Base-by-base conservation (phyloP, 2,329 filamentous ascomycete species). In the Microsporum canis region DNA sequence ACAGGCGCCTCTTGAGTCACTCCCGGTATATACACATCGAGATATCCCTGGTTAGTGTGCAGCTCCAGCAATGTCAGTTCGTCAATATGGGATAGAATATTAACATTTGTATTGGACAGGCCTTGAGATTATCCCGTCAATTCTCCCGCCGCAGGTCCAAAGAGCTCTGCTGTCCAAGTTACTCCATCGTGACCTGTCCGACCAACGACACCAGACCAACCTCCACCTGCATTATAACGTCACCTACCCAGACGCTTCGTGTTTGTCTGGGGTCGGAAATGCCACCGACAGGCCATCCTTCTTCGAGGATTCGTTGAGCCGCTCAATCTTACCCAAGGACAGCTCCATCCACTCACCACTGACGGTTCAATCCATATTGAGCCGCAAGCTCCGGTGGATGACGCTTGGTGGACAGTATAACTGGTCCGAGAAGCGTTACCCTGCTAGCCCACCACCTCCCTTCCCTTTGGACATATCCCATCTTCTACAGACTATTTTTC, bases 371-470 rank as follows among this genome's bases (percentile, higher is more conserved):
- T 85, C 86, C 68, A 83, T 92, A 34, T 79, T 97, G 49, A 83
- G 86, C 61, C 88, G 86, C 64, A 91, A 89, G 64, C 81, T 97
- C 29, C 89, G 92, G 66, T 99, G 94, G 94, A 83, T 95, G 47
- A 97, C 92, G 0, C 82, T 99, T 2, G 94, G 94, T 57, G 92
- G 91, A 0, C 94, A 97, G 72, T 97, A 97, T 73, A 89, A 97
- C 76, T 97, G 92, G 94, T 95, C 91, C 0, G 83, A 84, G 61
- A 91, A 95, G 66, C 77, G 83, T 10, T 97, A 97, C 70, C 91
- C 91, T 0, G 72, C 78, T 7, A 79, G 81, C n/a, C 63, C 72
- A 2, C 86, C 88, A 0, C 89, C 89, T 0, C 68, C 76, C 0
- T 96, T 96, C 67, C 91, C 92, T 0, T 45, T 71, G 1, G 90